phyloP scores from a whole-genome alignment of 768 basidiomycete species.

The Tricholoma furcatifolium region DNA sequence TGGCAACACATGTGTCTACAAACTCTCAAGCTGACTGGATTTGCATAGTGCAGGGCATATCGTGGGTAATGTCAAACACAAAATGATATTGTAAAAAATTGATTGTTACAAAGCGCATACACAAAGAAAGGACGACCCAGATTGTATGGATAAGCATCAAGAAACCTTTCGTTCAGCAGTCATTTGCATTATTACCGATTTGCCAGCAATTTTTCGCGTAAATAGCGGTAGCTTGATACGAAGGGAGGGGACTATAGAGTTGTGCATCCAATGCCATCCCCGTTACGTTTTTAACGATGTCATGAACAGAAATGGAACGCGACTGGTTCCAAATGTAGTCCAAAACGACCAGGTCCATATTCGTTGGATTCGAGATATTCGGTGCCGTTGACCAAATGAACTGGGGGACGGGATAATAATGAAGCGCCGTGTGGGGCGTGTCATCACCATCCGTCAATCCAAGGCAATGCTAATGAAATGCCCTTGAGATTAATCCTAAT shows the following conservation, averaged over 20 bases:
- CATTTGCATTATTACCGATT: background rate
- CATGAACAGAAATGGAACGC: background rate
- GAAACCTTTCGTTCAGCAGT: background rate
- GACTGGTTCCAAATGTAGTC: background rate
- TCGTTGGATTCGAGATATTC: background rate
- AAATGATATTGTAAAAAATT: too few relatives aligned
- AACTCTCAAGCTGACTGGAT: too few relatives aligned
- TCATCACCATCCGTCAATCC: background rate
- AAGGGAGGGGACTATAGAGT: background rate
- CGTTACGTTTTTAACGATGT: background rate
- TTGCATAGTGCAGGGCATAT: too few relatives aligned
- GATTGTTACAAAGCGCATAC: too few relatives aligned
- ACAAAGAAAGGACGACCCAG: too few relatives aligned
- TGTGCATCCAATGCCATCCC: background rate
- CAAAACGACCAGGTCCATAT: background rate
- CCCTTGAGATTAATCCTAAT: background rate
- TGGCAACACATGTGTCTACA: too few relatives aligned
- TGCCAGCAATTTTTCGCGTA: background rate
- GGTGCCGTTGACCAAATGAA: background rate
- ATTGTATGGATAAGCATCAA: too few relatives aligned
- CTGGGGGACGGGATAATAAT: background rate
- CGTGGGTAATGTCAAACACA: too few relatives aligned
- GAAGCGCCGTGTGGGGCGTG: background rate
- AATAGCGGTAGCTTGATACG: background rate
- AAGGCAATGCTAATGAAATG: background rate